A percentile compares a stretch with the other conserved stretches of the same genome.
Conservation (phyloP, 257 asterid genomes). For the Solanum neorickii region DNA sequence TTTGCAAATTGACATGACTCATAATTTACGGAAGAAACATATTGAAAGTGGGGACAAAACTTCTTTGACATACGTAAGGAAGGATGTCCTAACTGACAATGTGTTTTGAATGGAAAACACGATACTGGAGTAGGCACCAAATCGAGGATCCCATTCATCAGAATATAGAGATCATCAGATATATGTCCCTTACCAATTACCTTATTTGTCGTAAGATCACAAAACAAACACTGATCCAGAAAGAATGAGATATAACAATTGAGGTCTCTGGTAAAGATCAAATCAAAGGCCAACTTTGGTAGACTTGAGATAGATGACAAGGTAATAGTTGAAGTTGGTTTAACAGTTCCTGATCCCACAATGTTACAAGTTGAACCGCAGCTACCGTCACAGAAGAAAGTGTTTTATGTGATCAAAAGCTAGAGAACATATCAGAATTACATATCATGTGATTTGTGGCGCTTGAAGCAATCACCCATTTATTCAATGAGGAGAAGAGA, state of each 20-base stretch:
- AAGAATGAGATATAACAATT: neutral
- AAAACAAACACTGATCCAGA: neutral
- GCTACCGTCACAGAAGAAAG: neutral
- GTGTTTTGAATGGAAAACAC: neutral
- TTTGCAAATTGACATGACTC: neutral
- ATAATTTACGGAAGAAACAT: neutral
- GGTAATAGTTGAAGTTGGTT: neutral
- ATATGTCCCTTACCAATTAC: neutral
- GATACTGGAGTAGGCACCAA: neutral
- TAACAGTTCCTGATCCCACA: neutral
- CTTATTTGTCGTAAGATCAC: neutral
- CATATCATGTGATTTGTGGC: neutral
- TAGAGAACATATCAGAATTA: neutral
- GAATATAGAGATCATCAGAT: neutral
- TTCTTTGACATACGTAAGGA: neutral
- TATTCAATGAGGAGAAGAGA: neutral
- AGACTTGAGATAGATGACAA: neutral
- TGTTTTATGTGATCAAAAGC: neutral
- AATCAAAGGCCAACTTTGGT: neutral
- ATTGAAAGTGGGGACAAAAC: neutral
- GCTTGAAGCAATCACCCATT: neutral
- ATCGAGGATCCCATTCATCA: neutral
- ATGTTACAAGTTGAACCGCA: neutral
- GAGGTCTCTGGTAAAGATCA: neutral
- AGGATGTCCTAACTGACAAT: neutral